Evolutionary conservation across 371 early-diverging fungal species (phyloP).

Genomic region (Gilbertella persicaria): DNA sequence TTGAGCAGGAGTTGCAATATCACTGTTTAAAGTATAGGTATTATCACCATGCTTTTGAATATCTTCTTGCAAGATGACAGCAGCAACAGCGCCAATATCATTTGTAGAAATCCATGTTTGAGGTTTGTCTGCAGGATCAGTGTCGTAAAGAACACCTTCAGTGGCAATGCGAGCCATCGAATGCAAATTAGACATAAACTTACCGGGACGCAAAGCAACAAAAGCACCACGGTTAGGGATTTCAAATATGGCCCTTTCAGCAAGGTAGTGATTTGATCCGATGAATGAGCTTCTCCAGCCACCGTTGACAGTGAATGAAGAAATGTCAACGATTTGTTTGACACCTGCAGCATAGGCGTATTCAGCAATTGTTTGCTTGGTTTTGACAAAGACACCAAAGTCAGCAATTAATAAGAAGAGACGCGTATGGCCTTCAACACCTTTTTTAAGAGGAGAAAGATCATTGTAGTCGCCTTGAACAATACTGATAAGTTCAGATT

Average conservation of each 20-base stretch:
- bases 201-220: constrained; percentile 35
- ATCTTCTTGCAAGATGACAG: constrained; percentile 15
- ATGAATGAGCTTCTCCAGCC: constrained; percentile 22
- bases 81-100: constrained; percentile 24
- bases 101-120: constrained; percentile 22
- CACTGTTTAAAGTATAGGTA: constrained; percentile 12
- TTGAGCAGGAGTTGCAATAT: not conserved
- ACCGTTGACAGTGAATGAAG: constrained; percentile 11
- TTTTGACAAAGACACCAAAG: not conserved
- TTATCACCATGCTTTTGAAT: constrained; percentile 15
- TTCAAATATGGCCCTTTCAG: constrained; percentile 27
- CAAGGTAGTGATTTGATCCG: constrained; percentile 16
- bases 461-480: constrained; percentile 36
- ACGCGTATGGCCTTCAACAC: constrained; percentile 29
- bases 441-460: constrained; percentile 20
- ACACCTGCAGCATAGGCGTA: constrained; percentile 35
- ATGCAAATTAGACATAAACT: constrained; percentile 33
- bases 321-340: constrained; percentile 39
- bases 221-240: constrained; percentile 24
- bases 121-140: not conserved
- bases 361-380: constrained; percentile 16
- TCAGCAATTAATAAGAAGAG: constrained; percentile 26
- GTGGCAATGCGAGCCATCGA: not conserved
- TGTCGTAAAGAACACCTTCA: constrained; percentile 6
- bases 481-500: constrained; percentile 1